Percentiles rank a stretch among this genome's conserved stretches.
phyloP scores from a whole-genome alignment of 2,329 filamentous ascomycete genomes.

The Seiridium cupressi region DNA sequence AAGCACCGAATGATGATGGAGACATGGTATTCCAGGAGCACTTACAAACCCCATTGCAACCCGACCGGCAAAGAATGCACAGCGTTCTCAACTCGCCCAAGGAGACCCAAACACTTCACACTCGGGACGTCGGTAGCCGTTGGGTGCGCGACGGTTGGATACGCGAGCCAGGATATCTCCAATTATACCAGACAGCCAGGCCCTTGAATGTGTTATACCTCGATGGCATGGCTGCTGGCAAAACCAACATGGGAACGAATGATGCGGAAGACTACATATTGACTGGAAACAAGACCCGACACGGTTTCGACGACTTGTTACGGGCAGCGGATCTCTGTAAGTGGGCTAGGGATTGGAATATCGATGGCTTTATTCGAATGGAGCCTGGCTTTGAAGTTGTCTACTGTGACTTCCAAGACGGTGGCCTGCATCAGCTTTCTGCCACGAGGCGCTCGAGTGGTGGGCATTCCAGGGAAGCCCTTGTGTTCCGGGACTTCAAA shows the following conservation, averaged over 20 bases:
- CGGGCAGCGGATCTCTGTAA: conserved; percentile 58
- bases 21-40: no score
- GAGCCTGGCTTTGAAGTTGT: conserved; percentile 72
- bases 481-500: conserved; percentile 24
- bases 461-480: neutral
- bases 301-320: conserved; percentile 39
- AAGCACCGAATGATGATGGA: neutral
- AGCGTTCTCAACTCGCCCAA: neutral
- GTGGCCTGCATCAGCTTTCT: conserved; percentile 29
- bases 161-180: conserved; percentile 56
- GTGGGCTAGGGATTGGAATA: conserved; percentile 49
- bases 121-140: neutral
- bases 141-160: neutral
- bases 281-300: conserved; percentile 32
- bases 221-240: conserved; percentile 69
- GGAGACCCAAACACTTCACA: neutral
- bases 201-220: conserved; percentile 60
- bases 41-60: no score
- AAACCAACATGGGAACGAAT: conserved; percentile 62
- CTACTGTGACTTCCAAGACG: conserved; percentile 58
- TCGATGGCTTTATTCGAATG: conserved; percentile 43
- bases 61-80: neutral
- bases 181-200: conserved; percentile 61
- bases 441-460: neutral
- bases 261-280: conserved; percentile 66